Evolutionary conservation across 805 yeast species (phyloP).

Genomic region (Lachancea thermotolerans): DNA sequence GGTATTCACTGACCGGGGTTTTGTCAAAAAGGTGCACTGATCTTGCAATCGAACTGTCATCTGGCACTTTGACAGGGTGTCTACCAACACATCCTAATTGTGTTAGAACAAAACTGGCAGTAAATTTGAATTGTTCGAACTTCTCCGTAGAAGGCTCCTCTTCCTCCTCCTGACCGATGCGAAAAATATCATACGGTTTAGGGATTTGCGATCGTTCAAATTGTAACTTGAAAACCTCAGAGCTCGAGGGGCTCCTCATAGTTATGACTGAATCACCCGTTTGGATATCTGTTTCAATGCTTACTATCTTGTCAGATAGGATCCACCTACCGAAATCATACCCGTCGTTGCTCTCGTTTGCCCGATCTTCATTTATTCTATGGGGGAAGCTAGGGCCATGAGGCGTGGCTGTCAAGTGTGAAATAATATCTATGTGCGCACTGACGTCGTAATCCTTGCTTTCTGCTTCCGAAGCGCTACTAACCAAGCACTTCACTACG

Average conservation of each 20-base stretch:
- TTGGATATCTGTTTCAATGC: conserved; percentile 45
- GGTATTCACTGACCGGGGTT: conserved; percentile 70
- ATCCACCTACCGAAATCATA: conserved; percentile 46
- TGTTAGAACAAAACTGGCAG: conserved; percentile 2
- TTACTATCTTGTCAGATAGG: conserved; percentile 48
- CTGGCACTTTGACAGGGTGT: conserved; percentile 42
- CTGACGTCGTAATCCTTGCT: conserved; percentile 42
- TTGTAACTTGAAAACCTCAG: conserved; percentile 39
- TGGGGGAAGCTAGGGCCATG: conserved; percentile 43
- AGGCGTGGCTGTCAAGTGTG: conserved; percentile 60
- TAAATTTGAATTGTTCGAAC: background rate
- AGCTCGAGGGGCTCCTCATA: conserved; percentile 64
- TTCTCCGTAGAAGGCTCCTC: conserved; percentile 40
- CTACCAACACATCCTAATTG: background rate
- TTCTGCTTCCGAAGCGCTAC: conserved; percentile 35
- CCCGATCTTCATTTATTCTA: conserved; percentile 20
- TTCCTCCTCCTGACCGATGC: conserved; percentile 15
- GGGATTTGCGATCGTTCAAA: conserved; percentile 36
- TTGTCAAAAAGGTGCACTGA: conserved; percentile 63
- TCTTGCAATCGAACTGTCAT: conserved; percentile 37
- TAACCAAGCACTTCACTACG: conserved; percentile 46
- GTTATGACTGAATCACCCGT: conserved; percentile 48
- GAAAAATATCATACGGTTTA: conserved; percentile 21
- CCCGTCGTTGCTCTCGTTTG: conserved; percentile 20
- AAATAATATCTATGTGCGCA: conserved; percentile 61